phyloP scores from a whole-genome alignment of 2,329 filamentous ascomycete species.

The Pleomassaria siparia region DNA sequence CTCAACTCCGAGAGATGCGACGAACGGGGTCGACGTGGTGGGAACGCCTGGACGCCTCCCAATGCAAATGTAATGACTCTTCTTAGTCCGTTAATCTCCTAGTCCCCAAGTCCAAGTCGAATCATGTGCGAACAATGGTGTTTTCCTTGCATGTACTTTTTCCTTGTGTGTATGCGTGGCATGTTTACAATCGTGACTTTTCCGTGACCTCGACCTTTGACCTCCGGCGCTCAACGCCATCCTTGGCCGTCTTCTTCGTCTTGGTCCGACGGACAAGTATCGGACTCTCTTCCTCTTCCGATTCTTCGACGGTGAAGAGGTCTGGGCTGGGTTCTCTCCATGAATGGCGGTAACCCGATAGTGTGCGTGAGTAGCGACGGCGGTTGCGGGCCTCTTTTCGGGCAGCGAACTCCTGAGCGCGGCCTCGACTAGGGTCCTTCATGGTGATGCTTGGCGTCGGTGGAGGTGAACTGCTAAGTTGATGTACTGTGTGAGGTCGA shows the following conservation, averaged over 20 bases:
- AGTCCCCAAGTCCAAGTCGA: slow-evolving; percentile 1
- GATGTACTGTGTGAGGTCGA: slow-evolving; percentile 29
- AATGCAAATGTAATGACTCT: slow-evolving; percentile 22
- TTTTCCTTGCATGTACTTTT: slow-evolving; percentile 8
- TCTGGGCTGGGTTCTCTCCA: slow-evolving; percentile 46
- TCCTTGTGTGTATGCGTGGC: slow-evolving; percentile 1
- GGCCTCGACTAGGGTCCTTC: slow-evolving; percentile 38
- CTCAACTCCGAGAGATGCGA: slow-evolving; percentile 29
- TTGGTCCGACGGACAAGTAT: slow-evolving; percentile 27
- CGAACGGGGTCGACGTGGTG: slow-evolving; percentile 8
- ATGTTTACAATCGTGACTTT: slow-evolving; percentile 32
- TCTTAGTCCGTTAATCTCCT: slow-evolving; percentile 2
- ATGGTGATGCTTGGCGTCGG: slow-evolving; percentile 27
- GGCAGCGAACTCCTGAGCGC: slow-evolving; percentile 38
- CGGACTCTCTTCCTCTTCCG: slow-evolving; percentile 37
- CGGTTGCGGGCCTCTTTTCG: slow-evolving; percentile 33
- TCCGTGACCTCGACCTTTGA: slow-evolving; percentile 28
- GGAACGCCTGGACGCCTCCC: slow-evolving; percentile 26
- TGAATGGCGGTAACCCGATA: slow-evolving; percentile 44
- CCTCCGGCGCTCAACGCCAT: slow-evolving; percentile 38
- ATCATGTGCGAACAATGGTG: background rate
- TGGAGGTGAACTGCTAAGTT: slow-evolving; percentile 22
- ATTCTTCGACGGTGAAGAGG: slow-evolving; percentile 46
- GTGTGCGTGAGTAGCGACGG: slow-evolving; percentile 36
- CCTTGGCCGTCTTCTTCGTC: slow-evolving; percentile 37